Percentiles rank a stretch among this genome's conserved stretches.
phyloP scores from a whole-genome alignment of 1,284 basidiomycete genomes.

The Fomitopsis pinicola region DNA sequence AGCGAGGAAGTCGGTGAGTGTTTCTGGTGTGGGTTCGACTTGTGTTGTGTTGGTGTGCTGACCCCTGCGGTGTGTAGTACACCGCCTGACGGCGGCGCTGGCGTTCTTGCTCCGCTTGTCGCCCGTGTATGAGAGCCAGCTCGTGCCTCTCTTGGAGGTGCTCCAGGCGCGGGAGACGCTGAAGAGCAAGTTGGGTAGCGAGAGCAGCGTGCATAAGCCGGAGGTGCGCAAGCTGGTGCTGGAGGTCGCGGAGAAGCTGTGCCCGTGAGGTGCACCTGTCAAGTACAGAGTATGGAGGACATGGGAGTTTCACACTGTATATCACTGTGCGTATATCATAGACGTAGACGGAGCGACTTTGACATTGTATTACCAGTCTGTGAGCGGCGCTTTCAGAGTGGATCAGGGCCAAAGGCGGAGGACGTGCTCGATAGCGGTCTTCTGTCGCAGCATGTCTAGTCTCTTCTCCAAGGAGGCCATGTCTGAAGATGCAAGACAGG shows the following conservation, averaged over 20 bases:
- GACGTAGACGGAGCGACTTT: background rate
- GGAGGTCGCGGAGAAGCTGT: conserved; percentile 57
- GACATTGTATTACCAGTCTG: background rate
- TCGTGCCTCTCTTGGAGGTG: conserved; percentile 63
- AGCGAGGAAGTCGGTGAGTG: conserved; percentile 78
- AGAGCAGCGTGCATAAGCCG: conserved; percentile 54
- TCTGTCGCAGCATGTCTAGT: background rate
- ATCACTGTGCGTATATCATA: background rate
- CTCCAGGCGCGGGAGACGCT: conserved; percentile 57
- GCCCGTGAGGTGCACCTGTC: conserved; percentile 19
- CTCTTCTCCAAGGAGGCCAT: background rate
- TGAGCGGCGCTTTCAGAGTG: background rate
- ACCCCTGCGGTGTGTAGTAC: conserved; percentile 42
- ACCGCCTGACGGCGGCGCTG: conserved; percentile 74
- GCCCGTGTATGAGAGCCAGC: conserved; percentile 51
- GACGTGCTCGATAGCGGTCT: background rate
- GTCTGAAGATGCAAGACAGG: background rate
- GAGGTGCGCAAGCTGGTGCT: conserved; percentile 57
- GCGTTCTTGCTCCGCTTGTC: conserved; percentile 71
- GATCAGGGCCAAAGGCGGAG: background rate
- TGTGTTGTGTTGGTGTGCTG: background rate
- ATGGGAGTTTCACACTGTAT: background rate
- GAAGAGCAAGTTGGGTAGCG: conserved; percentile 45
- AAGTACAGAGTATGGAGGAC: background rate
- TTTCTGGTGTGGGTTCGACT: background rate